Percentiles rank a stretch among this genome's conserved stretches.
phyloP scores from a whole-genome alignment of 495 filamentous ascomycete genomes.

The Clohesyomyces aquaticus region DNA sequence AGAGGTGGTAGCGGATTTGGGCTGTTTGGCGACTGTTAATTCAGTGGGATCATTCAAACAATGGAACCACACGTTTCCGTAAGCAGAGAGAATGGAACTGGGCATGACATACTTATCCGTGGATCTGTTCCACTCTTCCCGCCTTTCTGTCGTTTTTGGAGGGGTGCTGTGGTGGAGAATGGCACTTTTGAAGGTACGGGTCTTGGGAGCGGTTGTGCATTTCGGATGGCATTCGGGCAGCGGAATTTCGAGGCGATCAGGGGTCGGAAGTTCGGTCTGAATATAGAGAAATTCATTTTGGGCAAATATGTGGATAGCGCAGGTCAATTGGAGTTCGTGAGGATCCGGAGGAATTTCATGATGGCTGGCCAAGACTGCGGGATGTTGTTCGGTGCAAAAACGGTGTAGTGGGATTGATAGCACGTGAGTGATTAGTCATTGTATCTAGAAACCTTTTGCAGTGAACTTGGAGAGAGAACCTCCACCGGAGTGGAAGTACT shows the following conservation, averaged over 20 bases:
- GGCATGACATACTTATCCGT: conserved; percentile 34
- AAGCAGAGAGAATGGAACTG: conserved; percentile 5
- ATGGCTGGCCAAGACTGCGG: too few species aligned
- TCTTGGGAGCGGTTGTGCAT: conserved; percentile 6
- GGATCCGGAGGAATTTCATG: too few species aligned
- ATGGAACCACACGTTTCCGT: background rate
- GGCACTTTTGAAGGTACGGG: conserved; percentile 6
- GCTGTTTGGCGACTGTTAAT: conserved; percentile 45
- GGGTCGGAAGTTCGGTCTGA: background rate
- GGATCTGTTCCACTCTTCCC: conserved; percentile 24
- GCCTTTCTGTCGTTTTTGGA: conserved; percentile 30
- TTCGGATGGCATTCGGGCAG: background rate
- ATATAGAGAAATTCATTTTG: background rate
- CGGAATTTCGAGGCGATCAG: background rate
- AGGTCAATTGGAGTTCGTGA: too few species aligned
- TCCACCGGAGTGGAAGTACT: too few species aligned
- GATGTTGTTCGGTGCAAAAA: too few species aligned
- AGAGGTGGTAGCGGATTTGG: conserved; percentile 67
- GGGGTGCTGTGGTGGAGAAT: conserved; percentile 28
- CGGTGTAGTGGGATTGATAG: too few species aligned
- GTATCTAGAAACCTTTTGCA: too few species aligned
- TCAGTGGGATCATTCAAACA: too few species aligned
- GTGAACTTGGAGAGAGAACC: too few species aligned
- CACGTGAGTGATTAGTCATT: too few species aligned
- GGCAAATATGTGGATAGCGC: too few species aligned